Conservation (phyloP, 345 rosid genomes). For the Brassica rapa region DNA sequence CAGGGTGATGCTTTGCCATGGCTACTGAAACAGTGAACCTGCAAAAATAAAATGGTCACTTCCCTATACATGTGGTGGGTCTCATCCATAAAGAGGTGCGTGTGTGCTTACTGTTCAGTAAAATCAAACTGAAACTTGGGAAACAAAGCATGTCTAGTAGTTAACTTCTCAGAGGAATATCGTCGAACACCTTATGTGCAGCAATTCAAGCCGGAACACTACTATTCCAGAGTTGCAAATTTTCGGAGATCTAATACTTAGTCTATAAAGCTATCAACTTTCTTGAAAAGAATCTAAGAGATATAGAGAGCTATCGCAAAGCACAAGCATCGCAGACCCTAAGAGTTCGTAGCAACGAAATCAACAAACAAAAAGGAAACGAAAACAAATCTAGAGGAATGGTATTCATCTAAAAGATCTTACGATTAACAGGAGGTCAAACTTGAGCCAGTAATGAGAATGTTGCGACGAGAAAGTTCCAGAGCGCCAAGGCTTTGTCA, state of each 20-base stretch:
- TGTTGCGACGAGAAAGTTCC: background rate
- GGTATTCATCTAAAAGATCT: background rate
- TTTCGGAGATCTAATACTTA: background rate
- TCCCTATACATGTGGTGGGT: background rate
- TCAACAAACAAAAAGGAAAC: background rate
- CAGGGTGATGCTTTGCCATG: slow-evolving; percentile 82
- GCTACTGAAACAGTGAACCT: slow-evolving; percentile 8
- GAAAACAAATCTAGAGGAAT: background rate
- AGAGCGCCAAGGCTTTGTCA: background rate
- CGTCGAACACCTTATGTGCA: slow-evolving; percentile 12
- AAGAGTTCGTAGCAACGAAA: background rate
- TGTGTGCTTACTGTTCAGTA: background rate
- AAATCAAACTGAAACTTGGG: background rate
- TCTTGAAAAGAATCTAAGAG: background rate
- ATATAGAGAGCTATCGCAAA: background rate
- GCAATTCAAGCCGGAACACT: background rate
- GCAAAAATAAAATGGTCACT: background rate
- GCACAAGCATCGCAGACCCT: background rate
- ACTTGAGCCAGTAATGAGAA: background rate
- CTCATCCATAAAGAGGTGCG: background rate
- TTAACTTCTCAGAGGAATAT: slow-evolving; percentile 17
- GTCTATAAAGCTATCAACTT: background rate
- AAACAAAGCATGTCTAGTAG: background rate
- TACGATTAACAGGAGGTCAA: background rate
- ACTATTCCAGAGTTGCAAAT: background rate